Evolutionary conservation across 2,329 filamentous ascomycete species (phyloP).

Genomic region (Teratosphaeria epicoccoides): DNA sequence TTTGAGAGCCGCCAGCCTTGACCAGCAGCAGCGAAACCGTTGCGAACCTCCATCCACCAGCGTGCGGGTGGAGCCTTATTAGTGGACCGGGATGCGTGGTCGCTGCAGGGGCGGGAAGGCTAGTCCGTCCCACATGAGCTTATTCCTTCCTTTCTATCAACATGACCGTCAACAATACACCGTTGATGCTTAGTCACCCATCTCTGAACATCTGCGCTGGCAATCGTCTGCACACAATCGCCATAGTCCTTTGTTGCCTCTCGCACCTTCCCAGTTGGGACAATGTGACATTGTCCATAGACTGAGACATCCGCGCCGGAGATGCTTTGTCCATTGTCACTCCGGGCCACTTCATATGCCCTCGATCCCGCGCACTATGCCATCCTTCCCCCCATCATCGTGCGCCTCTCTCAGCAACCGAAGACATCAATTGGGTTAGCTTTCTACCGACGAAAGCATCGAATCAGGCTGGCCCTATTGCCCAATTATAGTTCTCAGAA

Average conservation of each 20-base stretch:
- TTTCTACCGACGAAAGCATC: background rate
- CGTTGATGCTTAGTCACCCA: too few relatives aligned
- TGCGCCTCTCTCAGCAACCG: background rate
- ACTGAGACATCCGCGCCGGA: background rate
- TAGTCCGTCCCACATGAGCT: background rate
- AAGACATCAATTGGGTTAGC: background rate
- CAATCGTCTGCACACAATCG: background rate
- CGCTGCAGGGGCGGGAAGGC: background rate
- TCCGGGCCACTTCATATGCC: background rate
- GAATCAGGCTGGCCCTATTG: background rate
- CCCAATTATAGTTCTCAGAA: background rate
- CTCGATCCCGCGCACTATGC: background rate
- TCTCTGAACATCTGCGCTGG: too few relatives aligned
- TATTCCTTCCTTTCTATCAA: background rate
- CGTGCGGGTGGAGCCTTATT: background rate
- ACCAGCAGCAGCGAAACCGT: background rate
- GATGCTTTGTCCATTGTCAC: background rate
- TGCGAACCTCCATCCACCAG: background rate
- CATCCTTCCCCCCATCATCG: background rate
- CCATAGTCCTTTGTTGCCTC: background rate
- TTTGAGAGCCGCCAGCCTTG: background rate
- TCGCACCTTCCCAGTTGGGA: background rate
- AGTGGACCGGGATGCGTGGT: background rate
- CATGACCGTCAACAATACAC: too few relatives aligned
- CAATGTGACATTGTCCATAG: background rate